phyloP scores from a whole-genome alignment of 2,329 filamentous ascomycete genomes.

The Cryphonectria parasitica region DNA sequence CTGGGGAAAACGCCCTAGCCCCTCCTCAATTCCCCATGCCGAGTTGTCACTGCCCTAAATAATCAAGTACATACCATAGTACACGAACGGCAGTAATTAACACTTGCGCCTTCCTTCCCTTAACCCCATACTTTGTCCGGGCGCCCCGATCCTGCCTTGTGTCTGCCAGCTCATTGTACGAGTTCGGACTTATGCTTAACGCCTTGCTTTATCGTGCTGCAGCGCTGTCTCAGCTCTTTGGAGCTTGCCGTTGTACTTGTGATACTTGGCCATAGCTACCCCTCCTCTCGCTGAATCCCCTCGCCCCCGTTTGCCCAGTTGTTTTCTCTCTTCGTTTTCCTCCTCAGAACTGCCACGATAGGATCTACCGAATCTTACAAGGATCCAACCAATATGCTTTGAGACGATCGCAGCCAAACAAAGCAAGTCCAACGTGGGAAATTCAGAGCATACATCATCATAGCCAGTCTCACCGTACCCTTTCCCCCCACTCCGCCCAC shows the following conservation, averaged over 20 bases:
- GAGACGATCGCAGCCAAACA: background rate
- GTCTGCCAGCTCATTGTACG: background rate
- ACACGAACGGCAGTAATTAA: background rate
- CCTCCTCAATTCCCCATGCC: too few relatives aligned
- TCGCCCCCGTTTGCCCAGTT: too few relatives aligned
- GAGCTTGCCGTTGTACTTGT: background rate
- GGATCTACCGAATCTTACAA: background rate
- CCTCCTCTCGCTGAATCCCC: background rate
- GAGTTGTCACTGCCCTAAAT: background rate
- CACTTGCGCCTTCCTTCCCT: background rate
- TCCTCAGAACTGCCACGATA: background rate
- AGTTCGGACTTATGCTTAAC: slow-evolving; percentile 10
- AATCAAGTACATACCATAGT: background rate
- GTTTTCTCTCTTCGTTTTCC: too few relatives aligned
- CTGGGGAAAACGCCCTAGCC: too few relatives aligned
- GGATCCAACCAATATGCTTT: background rate
- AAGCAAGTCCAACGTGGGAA: background rate
- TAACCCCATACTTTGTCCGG: background rate
- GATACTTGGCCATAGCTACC: background rate
- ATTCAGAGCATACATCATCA: background rate
- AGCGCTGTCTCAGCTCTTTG: background rate
- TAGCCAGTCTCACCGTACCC: too few relatives aligned
- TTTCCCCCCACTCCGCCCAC: background rate
- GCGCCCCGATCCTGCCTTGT: background rate
- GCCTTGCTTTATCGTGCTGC: background rate